Percentiles rank a stretch among this genome's conserved stretches.
phyloP scores from a whole-genome alignment of 305 asterid genomes.

The Fraxinus paxiana region DNA sequence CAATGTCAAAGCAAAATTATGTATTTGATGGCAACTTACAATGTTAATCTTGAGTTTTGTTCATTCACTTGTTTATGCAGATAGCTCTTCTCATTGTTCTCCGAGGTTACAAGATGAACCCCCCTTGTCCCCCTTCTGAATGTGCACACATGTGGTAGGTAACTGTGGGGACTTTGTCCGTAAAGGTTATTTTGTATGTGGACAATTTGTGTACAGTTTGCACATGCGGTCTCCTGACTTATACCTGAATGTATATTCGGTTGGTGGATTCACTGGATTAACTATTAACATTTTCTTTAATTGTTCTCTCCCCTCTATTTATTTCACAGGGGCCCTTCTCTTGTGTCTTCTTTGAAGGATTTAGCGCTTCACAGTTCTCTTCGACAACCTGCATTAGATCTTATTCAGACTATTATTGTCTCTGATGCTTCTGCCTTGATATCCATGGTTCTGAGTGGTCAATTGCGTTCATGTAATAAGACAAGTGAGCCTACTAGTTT shows the following conservation, averaged over 20 bases:
- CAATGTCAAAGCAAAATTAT: slow-evolving; percentile 22
- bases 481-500: slow-evolving; percentile 33
- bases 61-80: slow-evolving; percentile 42
- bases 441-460: slow-evolving; percentile 52
- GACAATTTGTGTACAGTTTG: slow-evolving; percentile 11
- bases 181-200: slow-evolving; percentile 21
- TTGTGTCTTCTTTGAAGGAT: slow-evolving; percentile 81
- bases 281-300: background rate
- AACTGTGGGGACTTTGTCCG: slow-evolving; percentile 23
- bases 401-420: slow-evolving; percentile 70
- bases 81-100: slow-evolving; percentile 75
- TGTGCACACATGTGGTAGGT: slow-evolving; percentile 98
- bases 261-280: slow-evolving; percentile 16
- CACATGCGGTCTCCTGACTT: slow-evolving; percentile 10
- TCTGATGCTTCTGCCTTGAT: slow-evolving; percentile 91
- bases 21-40: slow-evolving; percentile 14
- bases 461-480: slow-evolving; percentile 53
- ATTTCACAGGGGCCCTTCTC: slow-evolving; percentile 83
- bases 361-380: slow-evolving; percentile 73
- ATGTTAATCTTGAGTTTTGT: slow-evolving; percentile 21
- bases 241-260: slow-evolving; percentile 11
- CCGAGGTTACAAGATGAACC: slow-evolving; percentile 92
- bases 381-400: slow-evolving; percentile 94
- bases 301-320: slow-evolving; percentile 17
- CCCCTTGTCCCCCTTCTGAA: slow-evolving; percentile 96